These are phyloP conservation scores for Mycena epipterygia DNA, from an alignment of 768 basidiomycete species.

Conservation along the genomic window DNA sequence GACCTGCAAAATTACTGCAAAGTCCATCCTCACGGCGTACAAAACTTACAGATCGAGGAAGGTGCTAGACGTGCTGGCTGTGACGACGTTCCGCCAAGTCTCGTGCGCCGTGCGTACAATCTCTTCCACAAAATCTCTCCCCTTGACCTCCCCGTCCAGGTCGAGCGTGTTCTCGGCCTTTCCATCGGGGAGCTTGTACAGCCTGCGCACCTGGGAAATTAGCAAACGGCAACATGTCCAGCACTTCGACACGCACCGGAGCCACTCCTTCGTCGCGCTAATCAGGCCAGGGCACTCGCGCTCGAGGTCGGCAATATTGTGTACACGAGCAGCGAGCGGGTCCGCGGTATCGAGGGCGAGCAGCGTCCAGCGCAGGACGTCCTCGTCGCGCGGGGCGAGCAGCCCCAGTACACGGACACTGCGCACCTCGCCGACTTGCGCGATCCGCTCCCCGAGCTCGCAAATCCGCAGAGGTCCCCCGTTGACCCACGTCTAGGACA, in stretches of 20 bases:
- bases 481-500: conserved; percentile 24
- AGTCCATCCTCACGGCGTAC: not conserved
- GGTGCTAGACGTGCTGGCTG: conserved; percentile 34
- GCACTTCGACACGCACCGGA: too few relatives aligned
- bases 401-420: conserved; percentile 90
- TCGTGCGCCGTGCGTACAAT: conserved; percentile 87
- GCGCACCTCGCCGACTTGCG: conserved; percentile 83
- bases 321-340: conserved; percentile 81
- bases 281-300: conserved; percentile 84
- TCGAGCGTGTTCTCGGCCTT: conserved; percentile 85
- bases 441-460: conserved; percentile 87
- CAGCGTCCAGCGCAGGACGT: conserved; percentile 90
- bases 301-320: conserved; percentile 88
- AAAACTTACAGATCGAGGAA: conserved; percentile 19
- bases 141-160: conserved; percentile 87
- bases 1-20: conserved; percentile 53
- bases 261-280: conserved; percentile 88
- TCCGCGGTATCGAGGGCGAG: conserved; percentile 85
- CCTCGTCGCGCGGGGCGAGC: conserved; percentile 89
- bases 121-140: conserved; percentile 85
- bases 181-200: conserved; percentile 80
- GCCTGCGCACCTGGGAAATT: not conserved
- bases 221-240: too few relatives aligned
- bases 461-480: conserved; percentile 69
- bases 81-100: conserved; percentile 79